Base-by-base conservation (phyloP, 495 filamentous ascomycete genomes). In the Aspergillus indologenus region DNA sequence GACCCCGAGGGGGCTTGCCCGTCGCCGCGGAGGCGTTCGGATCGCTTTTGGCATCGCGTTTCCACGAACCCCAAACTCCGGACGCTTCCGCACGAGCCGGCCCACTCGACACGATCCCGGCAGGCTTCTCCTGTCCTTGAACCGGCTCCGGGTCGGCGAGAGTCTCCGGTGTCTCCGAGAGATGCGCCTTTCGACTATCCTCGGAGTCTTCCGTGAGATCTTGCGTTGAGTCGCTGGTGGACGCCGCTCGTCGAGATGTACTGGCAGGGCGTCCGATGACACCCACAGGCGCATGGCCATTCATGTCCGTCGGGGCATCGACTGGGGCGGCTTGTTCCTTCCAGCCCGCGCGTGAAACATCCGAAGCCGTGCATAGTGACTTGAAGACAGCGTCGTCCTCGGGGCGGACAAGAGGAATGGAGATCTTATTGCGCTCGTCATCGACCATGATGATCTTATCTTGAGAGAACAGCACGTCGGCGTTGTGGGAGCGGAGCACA, bases 331-430 rank as follows among this genome's bases (percentile, higher is more conserved):
- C 22, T 11, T 40, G 34, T 48, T 53, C n/a, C 8, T 24, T 45
- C 50, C 34, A 29, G 43, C 59, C 62, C 48, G 56, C 22, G 18
- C 58, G 57, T 15, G 66, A 61, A 21, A 73, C 64, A 57, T 84
- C 82, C 0, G 73, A 65, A 6, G 60, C 61, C 55, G 88, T 90
- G 63, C 75, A 85, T 21, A 98, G 76, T 60, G 82, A 82, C 57
- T 88, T 94, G 78, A 94, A 97, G 3, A 84, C 74, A 9, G 75
- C 77, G 54, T 96, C 91, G 59, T 91, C 86, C 69, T 97, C 93
- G n/a, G 94, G 95, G 44, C 93, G 85, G 49, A 95, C 92, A 59
- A 98, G 87, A 23, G 93, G 94, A 20, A 98, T 86, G 19, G 87
- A 91, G n/a, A 98, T 74, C 61, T 94, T 95, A 69, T 89, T 90